phyloP scores from a whole-genome alignment of 345 rosid genomes.

The Hibiscus trionum region DNA sequence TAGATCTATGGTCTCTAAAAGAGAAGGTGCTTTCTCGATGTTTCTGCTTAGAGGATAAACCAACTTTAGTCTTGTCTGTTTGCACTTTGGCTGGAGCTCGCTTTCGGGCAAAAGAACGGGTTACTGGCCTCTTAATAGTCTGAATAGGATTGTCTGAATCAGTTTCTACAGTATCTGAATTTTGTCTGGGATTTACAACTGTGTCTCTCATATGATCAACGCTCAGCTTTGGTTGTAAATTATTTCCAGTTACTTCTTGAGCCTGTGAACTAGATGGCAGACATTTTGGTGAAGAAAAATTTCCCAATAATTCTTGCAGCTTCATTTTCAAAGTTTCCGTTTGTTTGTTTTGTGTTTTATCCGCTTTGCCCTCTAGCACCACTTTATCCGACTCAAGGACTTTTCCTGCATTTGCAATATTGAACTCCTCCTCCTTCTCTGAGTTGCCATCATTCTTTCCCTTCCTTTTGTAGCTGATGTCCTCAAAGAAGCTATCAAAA shows the following conservation, averaged over 20 bases:
- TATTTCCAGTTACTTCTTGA: conserved; percentile 27
- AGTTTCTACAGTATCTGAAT: conserved; percentile 77
- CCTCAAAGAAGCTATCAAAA: conserved; percentile 15
- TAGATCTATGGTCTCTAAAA: conserved; percentile 39
- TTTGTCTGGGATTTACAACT: conserved; percentile 33
- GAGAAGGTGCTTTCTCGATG: conserved; percentile 33
- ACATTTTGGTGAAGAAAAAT: conserved; percentile 52
- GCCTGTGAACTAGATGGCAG: conserved; percentile 34
- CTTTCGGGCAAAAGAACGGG: conserved; percentile 45
- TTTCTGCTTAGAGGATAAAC: conserved; percentile 31
- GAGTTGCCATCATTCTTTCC: conserved; percentile 26
- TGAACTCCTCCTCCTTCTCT: conserved; percentile 38
- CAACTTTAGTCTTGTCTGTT: conserved; percentile 17
- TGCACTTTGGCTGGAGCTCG: conserved; percentile 29
- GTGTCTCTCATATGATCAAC: conserved; percentile 21
- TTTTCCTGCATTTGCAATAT: conserved; percentile 35
- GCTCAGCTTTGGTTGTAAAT: conserved; percentile 24
- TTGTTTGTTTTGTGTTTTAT: conserved; percentile 26
- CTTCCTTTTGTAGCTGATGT: conserved; percentile 32
- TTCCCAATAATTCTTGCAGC: conserved; percentile 70
- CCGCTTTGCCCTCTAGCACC: conserved; percentile 27
- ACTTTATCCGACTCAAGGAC: conserved; percentile 25
- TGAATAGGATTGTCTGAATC: conserved; percentile 61
- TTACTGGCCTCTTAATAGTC: conserved; percentile 46
- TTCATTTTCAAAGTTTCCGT: conserved; percentile 68